A percentile compares a stretch with the other conserved stretches of the same genome.
Conservation (phyloP, 1,284 basidiomycete species). For the Melampsora larici-populina region DNA sequence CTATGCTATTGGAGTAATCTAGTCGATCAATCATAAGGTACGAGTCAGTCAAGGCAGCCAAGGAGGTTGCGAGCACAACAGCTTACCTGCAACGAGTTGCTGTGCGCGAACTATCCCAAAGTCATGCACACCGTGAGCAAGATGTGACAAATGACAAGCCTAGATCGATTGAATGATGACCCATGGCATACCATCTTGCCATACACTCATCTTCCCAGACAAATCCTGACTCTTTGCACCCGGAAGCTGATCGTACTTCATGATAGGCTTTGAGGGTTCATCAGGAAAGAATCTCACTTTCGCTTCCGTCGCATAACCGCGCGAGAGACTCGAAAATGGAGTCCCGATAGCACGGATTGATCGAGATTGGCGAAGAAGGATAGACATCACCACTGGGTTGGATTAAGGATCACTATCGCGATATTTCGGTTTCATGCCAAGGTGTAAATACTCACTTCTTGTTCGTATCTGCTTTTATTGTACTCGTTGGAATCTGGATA, state of each 20-base stretch:
- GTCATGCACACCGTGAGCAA: background rate
- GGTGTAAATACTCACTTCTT: no score
- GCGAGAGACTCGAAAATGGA: background rate
- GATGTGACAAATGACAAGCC: background rate
- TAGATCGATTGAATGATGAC: background rate
- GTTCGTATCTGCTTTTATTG: no score
- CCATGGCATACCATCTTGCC: constrained; percentile 44
- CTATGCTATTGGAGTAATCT: constrained; percentile 44
- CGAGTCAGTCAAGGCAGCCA: background rate
- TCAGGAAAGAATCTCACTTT: constrained; percentile 48
- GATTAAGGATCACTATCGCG: no score
- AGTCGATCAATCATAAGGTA: background rate
- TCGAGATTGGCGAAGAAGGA: constrained; percentile 1
- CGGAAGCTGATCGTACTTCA: constrained; percentile 50
- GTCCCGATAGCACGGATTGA: background rate
- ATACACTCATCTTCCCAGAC: constrained; percentile 52
- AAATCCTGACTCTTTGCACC: constrained; percentile 51
- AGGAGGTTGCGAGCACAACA: background rate
- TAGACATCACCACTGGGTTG: background rate
- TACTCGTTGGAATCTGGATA: no score
- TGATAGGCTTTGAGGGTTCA: constrained; percentile 49
- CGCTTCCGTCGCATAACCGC: constrained; percentile 12
- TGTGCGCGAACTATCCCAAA: constrained; percentile 35
- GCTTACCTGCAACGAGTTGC: constrained; percentile 34
- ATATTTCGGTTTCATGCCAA: no score